Base-by-base conservation (phyloP, 2,329 filamentous ascomycete species). In the Dactylellina drechsleri region DNA sequence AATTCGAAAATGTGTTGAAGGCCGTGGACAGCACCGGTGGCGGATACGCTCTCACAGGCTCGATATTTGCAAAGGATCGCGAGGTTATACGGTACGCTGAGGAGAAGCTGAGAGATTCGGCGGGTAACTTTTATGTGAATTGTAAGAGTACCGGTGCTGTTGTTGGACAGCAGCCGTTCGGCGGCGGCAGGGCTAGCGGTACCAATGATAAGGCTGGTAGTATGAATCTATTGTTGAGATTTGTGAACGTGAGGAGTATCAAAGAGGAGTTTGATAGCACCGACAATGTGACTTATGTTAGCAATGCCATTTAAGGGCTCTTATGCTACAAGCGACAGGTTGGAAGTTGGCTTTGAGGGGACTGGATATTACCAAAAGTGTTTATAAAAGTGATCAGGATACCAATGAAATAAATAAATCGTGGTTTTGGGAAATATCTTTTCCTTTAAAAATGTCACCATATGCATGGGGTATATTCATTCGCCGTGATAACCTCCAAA, bases 41-140 rank as follows among this genome's bases (percentile, higher is more conserved):
- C 70, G 90, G 91, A 79, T 96, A 96, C 81, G 91, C 88, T 1
- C 84, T 94, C 64, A 94, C 91, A 0, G 91, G 91, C 10, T 86
- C 90, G 71, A 85, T 94, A 65, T 94, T 94, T 81, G 90, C 91
- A 8, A 83, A 85, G 66, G 90, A 93, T 82, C 85, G 91, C 47
- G 82, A 85, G 54, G 89, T 86, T 13, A 83, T 93, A 72, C 86
- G 89, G 23, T 85, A 85, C 66, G 91, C 91, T 0, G 91, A 93
- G 82, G 87, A 92, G 78, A 86, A 85, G 75, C 85, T 94, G 62
- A 85, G 90, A 77, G 88, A 93, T 80, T 84, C 89, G 0, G 91
- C 91, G 0, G 91, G 91, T 49, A 94, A 94, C 84, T 93, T 93
- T 81, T 94, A 94, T 83, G 86, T 94, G 83, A 94, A 93, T 84